Conservation (phyloP, 805 yeast genomes). For the Lipomyces starkeyi region DNA sequence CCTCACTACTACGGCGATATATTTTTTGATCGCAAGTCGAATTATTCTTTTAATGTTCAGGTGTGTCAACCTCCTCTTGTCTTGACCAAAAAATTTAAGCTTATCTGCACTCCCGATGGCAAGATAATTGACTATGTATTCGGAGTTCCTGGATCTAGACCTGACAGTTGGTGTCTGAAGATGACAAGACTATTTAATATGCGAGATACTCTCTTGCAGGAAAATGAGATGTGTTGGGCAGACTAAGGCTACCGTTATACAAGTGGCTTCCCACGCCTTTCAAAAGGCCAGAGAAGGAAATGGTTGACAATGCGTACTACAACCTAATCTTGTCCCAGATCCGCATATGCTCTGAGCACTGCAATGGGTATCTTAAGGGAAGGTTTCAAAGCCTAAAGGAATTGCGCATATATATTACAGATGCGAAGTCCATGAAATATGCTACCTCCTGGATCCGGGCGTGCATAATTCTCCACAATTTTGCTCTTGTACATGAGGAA, state of each 20-base stretch:
- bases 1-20: too few species aligned
- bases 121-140: too few species aligned
- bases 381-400: constrained; percentile 1
- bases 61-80: too few species aligned
- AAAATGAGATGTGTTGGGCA: constrained; percentile 6
- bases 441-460: not conserved
- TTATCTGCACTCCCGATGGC: too few species aligned
- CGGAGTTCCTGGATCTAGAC: not conserved
- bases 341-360: not conserved
- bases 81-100: too few species aligned
- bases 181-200: not conserved
- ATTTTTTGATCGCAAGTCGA: too few species aligned
- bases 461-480: not conserved
- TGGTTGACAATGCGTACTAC: not conserved
- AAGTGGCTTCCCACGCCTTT: not conserved
- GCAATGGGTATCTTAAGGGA: not conserved
- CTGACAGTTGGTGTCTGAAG: not conserved
- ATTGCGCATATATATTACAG: not conserved
- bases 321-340: not conserved
- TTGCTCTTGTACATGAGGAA: not conserved
- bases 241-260: not conserved
- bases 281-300: not conserved
- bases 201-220: constrained; percentile 1
- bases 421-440: not conserved
- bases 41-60: too few species aligned